These are phyloP conservation scores for Pleurotus pulmonarius DNA, from an alignment of 768 basidiomycete genomes.

Conservation along the genomic window DNA sequence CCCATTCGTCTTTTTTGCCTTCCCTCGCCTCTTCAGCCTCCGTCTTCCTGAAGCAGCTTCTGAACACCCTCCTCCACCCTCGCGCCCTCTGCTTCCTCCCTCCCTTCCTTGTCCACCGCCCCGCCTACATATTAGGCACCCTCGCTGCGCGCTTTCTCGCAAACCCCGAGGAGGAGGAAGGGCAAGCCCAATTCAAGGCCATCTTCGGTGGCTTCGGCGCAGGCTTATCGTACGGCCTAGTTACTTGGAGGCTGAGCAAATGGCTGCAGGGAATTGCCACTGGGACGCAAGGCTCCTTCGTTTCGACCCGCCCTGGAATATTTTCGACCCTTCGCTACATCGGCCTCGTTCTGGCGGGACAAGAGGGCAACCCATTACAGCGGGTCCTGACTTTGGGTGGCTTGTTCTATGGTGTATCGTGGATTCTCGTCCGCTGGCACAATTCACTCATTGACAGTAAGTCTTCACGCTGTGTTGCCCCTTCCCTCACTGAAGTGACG, in stretches of 20 bases:
- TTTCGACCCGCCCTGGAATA: background rate
- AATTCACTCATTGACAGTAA: slow-evolving; percentile 34
- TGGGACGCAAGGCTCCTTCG: background rate
- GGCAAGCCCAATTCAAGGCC: slow-evolving; percentile 68
- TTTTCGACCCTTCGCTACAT: background rate
- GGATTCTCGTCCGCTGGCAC: slow-evolving; percentile 43
- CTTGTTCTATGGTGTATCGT: slow-evolving; percentile 23
- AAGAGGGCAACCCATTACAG: slow-evolving; percentile 14
- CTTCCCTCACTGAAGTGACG: background rate
- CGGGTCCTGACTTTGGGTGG: slow-evolving; percentile 2
- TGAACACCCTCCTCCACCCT: slow-evolving; percentile 38
- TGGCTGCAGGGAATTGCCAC: slow-evolving; percentile 7
- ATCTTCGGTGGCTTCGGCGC: slow-evolving; percentile 50
- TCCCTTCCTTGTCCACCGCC: slow-evolving; percentile 48
- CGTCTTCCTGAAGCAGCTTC: slow-evolving; percentile 19
- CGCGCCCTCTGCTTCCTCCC: slow-evolving; percentile 37
- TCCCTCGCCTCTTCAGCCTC: slow-evolving; percentile 12
- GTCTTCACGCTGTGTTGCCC: background rate
- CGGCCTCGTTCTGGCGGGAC: slow-evolving; percentile 6
- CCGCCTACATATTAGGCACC: slow-evolving; percentile 50
- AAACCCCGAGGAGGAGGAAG: slow-evolving; percentile 55
- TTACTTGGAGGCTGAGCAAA: slow-evolving; percentile 2
- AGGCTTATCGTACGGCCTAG: slow-evolving; percentile 17
- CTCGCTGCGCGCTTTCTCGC: slow-evolving; percentile 41
- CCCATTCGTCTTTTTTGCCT: slow-evolving; percentile 27